These are phyloP conservation scores for Karstenula rhodostoma DNA, from an alignment of 2,329 filamentous ascomycete genomes.

Conservation along the genomic window DNA sequence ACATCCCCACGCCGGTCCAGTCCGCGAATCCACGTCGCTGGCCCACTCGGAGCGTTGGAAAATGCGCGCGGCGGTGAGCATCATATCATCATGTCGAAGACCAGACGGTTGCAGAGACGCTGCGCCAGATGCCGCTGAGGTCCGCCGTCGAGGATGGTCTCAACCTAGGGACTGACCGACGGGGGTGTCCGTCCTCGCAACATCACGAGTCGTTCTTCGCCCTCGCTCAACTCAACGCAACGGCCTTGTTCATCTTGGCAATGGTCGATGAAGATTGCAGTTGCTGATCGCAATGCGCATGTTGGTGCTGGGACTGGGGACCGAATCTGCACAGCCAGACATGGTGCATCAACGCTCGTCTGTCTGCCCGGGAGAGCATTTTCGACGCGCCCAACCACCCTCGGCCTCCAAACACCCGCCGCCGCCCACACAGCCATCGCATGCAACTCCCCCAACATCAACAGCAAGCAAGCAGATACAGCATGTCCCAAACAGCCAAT, in stretches of 20 bases:
- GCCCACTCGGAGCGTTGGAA: not conserved
- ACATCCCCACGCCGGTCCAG: not conserved
- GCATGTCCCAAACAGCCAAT: no score
- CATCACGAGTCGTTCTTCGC: not conserved
- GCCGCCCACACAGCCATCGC: not conserved
- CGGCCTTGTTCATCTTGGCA: not conserved
- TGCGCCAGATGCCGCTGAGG: not conserved
- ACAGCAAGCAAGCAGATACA: not conserved
- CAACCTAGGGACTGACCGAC: no score
- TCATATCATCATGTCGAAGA: no score
- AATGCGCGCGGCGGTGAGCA: not conserved
- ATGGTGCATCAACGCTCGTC: not conserved
- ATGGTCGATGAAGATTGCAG: not conserved
- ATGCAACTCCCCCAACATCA: not conserved
- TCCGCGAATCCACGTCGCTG: not conserved
- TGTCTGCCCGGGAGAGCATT: not conserved
- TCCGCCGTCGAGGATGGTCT: no score
- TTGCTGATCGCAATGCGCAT: constrained; percentile 5
- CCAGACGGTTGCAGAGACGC: not conserved
- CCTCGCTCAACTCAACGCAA: not conserved
- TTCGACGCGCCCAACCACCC: not conserved
- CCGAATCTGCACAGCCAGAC: not conserved
- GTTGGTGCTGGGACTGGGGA: not conserved
- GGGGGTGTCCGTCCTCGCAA: not conserved
- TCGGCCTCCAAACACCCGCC: not conserved